Conservation (phyloP, 108 stramenopile species). For the Stephanodiscus minutulus region DNA sequence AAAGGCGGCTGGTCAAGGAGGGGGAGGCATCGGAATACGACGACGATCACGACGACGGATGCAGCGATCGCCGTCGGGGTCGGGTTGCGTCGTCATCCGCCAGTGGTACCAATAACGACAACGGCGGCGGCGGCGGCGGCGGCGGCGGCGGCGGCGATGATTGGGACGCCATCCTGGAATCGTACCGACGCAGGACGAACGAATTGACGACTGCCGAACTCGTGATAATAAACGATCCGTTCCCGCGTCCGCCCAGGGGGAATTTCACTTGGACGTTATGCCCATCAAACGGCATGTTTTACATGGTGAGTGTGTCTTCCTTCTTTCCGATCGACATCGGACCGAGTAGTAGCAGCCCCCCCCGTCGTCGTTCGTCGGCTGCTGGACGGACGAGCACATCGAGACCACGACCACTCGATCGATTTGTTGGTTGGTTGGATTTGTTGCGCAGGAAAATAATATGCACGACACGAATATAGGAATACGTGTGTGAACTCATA, state of each 20-base stretch:
- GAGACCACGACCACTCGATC: too few species aligned
- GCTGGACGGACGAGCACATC: too few species aligned
- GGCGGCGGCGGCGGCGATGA: constrained; percentile 22
- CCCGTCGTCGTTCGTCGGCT: too few species aligned
- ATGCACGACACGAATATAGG: too few species aligned
- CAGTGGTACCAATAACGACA: too few species aligned
- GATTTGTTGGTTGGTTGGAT: too few species aligned
- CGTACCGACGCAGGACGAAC: constrained; percentile 46
- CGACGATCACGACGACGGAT: constrained; percentile 18
- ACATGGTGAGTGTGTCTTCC: constrained; percentile 59
- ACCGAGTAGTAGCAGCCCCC: too few species aligned
- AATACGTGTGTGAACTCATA: too few species aligned
- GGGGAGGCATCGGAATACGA: constrained; percentile 16
- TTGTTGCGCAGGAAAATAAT: too few species aligned
- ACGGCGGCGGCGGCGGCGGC: background rate
- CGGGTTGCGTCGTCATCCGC: too few species aligned
- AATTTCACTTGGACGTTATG: constrained; percentile 78
- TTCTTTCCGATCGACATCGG: too few species aligned
- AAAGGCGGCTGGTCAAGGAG: constrained; percentile 70
- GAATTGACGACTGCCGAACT: constrained; percentile 41
- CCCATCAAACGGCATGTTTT: constrained; percentile 71
- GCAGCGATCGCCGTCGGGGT: constrained; percentile 9
- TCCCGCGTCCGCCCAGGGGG: constrained; percentile 71
- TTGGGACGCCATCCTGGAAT: constrained; percentile 55
- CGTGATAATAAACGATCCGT: constrained; percentile 36